A percentile compares a stretch with the other conserved stretches of the same genome.
Evolutionary conservation across 2,329 filamentous ascomycete genomes (phyloP).

Genomic region (Cordyceps cicadae): DNA sequence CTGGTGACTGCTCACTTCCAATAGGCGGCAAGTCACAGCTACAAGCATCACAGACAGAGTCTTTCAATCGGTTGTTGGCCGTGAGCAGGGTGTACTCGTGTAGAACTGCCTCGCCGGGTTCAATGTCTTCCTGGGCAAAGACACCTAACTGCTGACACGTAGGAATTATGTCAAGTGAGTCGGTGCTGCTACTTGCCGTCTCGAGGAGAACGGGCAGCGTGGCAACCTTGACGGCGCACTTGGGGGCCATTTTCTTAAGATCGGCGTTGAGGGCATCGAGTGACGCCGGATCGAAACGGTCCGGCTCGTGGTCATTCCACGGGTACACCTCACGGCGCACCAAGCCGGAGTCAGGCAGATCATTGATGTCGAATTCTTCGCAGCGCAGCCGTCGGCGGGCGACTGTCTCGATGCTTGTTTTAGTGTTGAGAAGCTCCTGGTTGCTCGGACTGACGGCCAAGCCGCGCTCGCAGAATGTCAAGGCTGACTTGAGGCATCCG

Average conservation of each 20-base stretch:
- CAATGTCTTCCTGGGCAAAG: constrained; percentile 77
- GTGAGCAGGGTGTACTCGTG: constrained; percentile 80
- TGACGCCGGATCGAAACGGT: constrained; percentile 61
- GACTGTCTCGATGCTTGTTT: constrained; percentile 45
- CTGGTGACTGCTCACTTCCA: constrained; percentile 36
- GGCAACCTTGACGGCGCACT: constrained; percentile 70
- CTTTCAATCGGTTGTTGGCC: constrained; percentile 80
- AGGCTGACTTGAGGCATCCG: constrained; percentile 60
- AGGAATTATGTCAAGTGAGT: constrained; percentile 40
- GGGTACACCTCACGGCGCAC: constrained; percentile 65
- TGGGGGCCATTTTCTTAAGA: constrained; percentile 63
- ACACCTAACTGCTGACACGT: constrained; percentile 76
- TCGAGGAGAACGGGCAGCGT: constrained; percentile 64
- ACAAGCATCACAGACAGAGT: constrained; percentile 83
- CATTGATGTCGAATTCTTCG: constrained; percentile 38
- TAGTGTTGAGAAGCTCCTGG: constrained; percentile 45
- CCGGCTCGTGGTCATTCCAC: constrained; percentile 60
- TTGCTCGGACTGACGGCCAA: constrained; percentile 47
- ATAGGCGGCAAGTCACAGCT: constrained; percentile 62
- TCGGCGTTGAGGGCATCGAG: constrained; percentile 64
- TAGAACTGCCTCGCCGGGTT: constrained; percentile 67
- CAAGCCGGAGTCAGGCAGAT: constrained; percentile 60
- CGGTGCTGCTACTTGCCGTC: constrained; percentile 40
- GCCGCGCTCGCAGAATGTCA: constrained; percentile 56
- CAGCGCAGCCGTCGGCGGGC: constrained; percentile 40